Evolutionary conservation across 2,329 filamentous ascomycete species (phyloP).

Genomic region (Ustulina deusta): DNA sequence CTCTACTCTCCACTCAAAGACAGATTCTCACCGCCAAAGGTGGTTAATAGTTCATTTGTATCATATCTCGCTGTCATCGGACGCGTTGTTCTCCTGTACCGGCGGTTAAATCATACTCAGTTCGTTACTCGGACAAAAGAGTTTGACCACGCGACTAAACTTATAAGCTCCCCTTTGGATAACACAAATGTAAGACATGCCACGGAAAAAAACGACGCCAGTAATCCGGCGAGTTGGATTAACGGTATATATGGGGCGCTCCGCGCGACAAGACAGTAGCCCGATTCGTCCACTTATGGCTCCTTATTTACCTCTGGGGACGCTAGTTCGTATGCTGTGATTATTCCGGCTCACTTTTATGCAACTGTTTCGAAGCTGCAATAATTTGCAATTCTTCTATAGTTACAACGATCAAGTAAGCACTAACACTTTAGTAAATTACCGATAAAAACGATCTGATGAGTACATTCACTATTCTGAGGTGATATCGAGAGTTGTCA

Average conservation of each 20-base stretch:
- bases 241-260: too few relatives aligned
- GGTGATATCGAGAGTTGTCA: too few relatives aligned
- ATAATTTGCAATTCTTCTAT: too few relatives aligned
- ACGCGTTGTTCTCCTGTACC: too few relatives aligned
- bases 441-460: too few relatives aligned
- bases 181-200: not conserved
- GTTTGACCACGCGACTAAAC: not conserved
- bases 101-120: not conserved
- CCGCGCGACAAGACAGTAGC: too few relatives aligned
- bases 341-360: not conserved
- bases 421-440: too few relatives aligned
- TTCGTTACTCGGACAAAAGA: not conserved
- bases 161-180: not conserved
- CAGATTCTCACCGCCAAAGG: conserved; percentile 23
- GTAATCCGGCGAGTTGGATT: too few relatives aligned
- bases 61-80: conserved; percentile 9
- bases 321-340: not conserved
- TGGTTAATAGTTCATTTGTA: not conserved
- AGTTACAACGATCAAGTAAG: too few relatives aligned
- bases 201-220: too few relatives aligned
- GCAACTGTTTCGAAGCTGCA: too few relatives aligned
- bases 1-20: conserved; percentile 18
- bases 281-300: not conserved
- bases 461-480: too few relatives aligned
- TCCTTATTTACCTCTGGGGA: not conserved